phyloP scores from a whole-genome alignment of 2,329 filamentous ascomycete genomes.

The Pseudogymnoascus sp. region DNA sequence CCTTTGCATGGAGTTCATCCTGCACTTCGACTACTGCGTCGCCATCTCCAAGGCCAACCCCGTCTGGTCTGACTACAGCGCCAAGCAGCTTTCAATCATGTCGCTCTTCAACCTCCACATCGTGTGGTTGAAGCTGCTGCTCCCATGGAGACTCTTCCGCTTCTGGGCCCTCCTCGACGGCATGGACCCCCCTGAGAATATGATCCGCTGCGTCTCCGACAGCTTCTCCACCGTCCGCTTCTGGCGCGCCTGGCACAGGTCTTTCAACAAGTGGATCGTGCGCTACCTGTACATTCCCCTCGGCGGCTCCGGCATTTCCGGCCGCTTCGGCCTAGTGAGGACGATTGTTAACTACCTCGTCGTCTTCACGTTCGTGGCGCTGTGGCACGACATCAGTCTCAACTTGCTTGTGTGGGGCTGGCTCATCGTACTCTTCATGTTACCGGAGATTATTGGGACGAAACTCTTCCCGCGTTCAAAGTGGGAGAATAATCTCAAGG shows the following conservation, averaged over 20 bases:
- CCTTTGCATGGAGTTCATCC: conserved; percentile 80
- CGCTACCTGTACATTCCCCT: conserved; percentile 91
- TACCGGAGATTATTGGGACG: conserved; percentile 72
- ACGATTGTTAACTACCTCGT: conserved; percentile 68
- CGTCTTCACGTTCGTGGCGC: conserved; percentile 92
- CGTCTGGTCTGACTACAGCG: conserved; percentile 74
- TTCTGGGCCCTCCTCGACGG: conserved; percentile 90
- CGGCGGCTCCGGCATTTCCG: conserved; percentile 57
- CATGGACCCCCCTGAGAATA: conserved; percentile 94
- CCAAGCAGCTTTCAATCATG: conserved; percentile 79
- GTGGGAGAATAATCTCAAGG: conserved; percentile 61
- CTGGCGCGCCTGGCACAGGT: conserved; percentile 94
- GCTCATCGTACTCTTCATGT: conserved; percentile 87
- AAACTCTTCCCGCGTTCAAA: conserved; percentile 61
- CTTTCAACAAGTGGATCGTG: conserved; percentile 89
- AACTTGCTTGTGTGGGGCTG: conserved; percentile 91
- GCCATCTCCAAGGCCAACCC: conserved; percentile 80
- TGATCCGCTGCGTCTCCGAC: conserved; percentile 92
- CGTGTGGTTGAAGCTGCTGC: conserved; percentile 94
- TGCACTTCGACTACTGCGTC: conserved; percentile 89
- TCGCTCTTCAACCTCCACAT: conserved; percentile 95
- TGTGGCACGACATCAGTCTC: conserved; percentile 97
- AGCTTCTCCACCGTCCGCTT: conserved; percentile 88
- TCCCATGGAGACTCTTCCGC: conserved; percentile 97
- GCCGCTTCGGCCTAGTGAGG: conserved; percentile 40